phyloP scores from a whole-genome alignment of 2,329 filamentous ascomycete genomes.

The Monosporascus sp. region DNA sequence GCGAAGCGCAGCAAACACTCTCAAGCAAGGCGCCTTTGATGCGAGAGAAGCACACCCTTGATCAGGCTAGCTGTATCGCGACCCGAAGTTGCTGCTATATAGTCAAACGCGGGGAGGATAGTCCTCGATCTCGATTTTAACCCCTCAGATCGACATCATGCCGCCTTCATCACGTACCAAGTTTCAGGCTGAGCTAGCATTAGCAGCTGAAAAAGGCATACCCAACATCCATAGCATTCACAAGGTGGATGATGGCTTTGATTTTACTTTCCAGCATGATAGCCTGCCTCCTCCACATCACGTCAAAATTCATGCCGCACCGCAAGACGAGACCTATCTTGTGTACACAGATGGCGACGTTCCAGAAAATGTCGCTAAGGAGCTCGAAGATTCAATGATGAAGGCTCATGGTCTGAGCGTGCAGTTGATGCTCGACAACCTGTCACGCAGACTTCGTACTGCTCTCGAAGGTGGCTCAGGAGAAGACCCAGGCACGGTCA shows the following conservation, averaged over 20 bases:
- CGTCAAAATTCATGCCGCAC: constrained; percentile 33
- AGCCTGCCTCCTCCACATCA: constrained; percentile 12
- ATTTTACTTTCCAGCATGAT: constrained; percentile 46
- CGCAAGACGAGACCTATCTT: constrained; percentile 26
- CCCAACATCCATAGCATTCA: constrained; percentile 44
- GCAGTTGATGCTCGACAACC: constrained; percentile 18
- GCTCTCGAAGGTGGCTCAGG: constrained; percentile 14
- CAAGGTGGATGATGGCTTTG: constrained; percentile 62
- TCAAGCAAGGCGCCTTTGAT: too few relatives aligned
- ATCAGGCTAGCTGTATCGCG: too few relatives aligned
- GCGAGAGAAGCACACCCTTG: too few relatives aligned
- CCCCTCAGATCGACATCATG: constrained; percentile 8
- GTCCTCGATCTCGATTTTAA: too few relatives aligned
- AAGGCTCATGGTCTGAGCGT: constrained; percentile 15
- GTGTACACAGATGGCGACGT: constrained; percentile 19
- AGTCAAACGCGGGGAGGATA: too few relatives aligned
- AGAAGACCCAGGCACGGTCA: constrained; percentile 28
- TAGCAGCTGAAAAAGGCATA: constrained; percentile 9
- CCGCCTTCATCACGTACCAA: constrained; percentile 7
- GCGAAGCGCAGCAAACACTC: too few relatives aligned
- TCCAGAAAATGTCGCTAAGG: constrained; percentile 9
- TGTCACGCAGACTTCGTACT: constrained; percentile 22
- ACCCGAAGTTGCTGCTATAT: too few relatives aligned
- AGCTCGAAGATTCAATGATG: constrained; percentile 15
- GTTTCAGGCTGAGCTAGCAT: constrained; percentile 18